These are phyloP conservation scores for Russula virescens DNA, from an alignment of 768 basidiomycete species.

Conservation along the genomic window DNA sequence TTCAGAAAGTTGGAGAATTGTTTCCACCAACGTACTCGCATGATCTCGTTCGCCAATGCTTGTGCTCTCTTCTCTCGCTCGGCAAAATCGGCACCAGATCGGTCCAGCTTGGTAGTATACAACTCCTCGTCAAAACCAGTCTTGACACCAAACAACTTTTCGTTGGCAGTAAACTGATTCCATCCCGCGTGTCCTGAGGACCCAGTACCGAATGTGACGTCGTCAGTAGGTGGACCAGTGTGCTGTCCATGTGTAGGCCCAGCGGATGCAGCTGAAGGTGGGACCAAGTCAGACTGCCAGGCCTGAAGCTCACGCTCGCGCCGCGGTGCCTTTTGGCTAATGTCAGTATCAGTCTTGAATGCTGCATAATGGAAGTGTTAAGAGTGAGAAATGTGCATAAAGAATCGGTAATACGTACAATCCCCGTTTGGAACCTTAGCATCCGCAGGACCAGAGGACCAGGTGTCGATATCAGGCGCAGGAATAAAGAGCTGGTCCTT, in stretches of 20 bases:
- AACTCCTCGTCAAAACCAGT: conserved; percentile 89
- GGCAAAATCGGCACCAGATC: conserved; percentile 76
- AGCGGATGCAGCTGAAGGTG: conserved; percentile 30
- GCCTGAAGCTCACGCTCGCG: conserved; percentile 78
- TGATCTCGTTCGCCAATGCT: conserved; percentile 85
- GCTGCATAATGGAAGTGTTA: conserved; percentile 33
- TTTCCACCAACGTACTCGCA: conserved; percentile 51
- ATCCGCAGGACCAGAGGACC: conserved; percentile 70
- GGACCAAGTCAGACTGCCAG: conserved; percentile 51
- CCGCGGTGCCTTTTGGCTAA: conserved; percentile 47
- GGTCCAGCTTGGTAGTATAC: conserved; percentile 92
- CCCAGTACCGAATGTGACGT: conserved; percentile 61
- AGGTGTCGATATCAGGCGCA: conserved; percentile 65
- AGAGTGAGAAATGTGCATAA: neutral
- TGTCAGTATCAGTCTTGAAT: conserved; percentile 80
- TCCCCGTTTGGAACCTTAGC: conserved; percentile 64
- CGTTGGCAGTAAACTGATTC: conserved; percentile 95
- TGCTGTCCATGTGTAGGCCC: conserved; percentile 29
- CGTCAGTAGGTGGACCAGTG: conserved; percentile 45
- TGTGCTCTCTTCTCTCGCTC: conserved; percentile 85
- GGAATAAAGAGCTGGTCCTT: conserved; percentile 68
- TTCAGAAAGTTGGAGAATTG: neutral
- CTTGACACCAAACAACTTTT: conserved; percentile 86
- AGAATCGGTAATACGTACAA: conserved; percentile 42
- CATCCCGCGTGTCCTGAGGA: conserved; percentile 45